These are phyloP conservation scores for Tremella mesenterica DNA, from an alignment of 768 basidiomycete genomes.

Conservation along the genomic window DNA sequence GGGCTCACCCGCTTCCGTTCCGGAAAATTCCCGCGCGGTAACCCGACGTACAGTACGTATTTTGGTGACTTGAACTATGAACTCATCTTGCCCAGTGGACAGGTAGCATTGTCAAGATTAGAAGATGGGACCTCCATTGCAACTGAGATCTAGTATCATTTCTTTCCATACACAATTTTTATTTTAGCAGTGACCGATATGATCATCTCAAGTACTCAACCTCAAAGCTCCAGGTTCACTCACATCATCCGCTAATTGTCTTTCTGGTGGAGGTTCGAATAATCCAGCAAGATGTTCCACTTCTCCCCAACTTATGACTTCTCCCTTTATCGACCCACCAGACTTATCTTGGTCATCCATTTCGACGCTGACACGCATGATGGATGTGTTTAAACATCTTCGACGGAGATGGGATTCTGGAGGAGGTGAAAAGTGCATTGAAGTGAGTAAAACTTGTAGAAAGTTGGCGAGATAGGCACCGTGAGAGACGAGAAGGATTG, in stretches of 20 bases:
- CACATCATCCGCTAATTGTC: background rate
- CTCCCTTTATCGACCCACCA: constrained; percentile 14
- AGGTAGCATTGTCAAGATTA: no score
- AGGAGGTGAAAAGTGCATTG: constrained; percentile 1
- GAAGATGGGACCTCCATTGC: no score
- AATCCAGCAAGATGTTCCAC: constrained; percentile 16
- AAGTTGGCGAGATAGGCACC: constrained; percentile 25
- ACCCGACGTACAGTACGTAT: no score
- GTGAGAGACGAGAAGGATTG: constrained; percentile 23
- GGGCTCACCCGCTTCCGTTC: no score
- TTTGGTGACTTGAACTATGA: no score
- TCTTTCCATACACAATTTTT: no score
- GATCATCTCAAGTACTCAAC: no score
- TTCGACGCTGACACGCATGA: constrained; percentile 19
- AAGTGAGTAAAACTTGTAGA: constrained; percentile 8
- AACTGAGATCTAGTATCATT: no score
- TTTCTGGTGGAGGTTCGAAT: constrained; percentile 1
- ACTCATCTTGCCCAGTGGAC: no score
- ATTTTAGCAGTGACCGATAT: no score
- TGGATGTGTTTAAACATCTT: constrained; percentile 25
- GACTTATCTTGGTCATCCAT: background rate
- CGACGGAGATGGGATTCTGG: background rate
- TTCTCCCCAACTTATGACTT: constrained; percentile 23
- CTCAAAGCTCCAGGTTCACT: no score
- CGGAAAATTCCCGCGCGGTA: no score